phyloP scores from a whole-genome alignment of 1,139 yeast genomes.

The Yamadazyma dushanensis region DNA sequence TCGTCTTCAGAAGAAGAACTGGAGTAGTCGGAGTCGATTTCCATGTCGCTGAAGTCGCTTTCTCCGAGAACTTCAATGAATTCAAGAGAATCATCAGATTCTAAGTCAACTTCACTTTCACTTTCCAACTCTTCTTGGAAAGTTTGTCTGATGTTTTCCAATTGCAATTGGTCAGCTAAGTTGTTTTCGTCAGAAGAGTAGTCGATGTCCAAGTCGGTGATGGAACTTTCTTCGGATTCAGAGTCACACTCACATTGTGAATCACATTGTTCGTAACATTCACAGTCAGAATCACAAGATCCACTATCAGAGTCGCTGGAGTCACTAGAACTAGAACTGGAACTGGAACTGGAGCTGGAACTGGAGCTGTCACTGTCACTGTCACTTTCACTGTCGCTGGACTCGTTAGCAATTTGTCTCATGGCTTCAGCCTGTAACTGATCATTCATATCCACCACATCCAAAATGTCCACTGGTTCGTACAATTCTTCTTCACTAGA shows the following conservation, averaged over 20 bases:
- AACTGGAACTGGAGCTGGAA: too few species aligned
- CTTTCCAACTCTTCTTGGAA: constrained; percentile 40
- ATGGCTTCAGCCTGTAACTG: constrained; percentile 37
- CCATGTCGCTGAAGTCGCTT: constrained; percentile 22
- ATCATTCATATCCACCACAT: constrained; percentile 36
- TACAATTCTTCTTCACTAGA: constrained; percentile 10
- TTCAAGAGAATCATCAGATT: constrained; percentile 28
- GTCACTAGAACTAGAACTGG: too few species aligned
- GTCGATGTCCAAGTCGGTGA: constrained; percentile 28
- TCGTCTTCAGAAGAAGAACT: constrained; percentile 36
- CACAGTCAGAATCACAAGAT: constrained; percentile 17
- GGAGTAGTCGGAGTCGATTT: constrained; percentile 22
- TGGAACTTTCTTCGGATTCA: constrained; percentile 19
- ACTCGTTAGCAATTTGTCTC: too few species aligned
- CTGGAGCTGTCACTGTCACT: background rate
- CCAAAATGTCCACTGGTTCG: constrained; percentile 35
- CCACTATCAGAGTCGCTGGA: too few species aligned
- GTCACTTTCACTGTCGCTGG: constrained; percentile 14
- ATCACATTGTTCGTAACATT: constrained; percentile 12
- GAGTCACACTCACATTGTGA: constrained; percentile 18
- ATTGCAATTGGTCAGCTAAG: constrained; percentile 34
- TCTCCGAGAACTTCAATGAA: constrained; percentile 32
- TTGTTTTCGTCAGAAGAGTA: constrained; percentile 35
- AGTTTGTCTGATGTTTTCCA: constrained; percentile 42
- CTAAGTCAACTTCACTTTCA: constrained; percentile 27